Conservation (phyloP, 352 stramenopile species). For the Phytophthora sojae region DNA sequence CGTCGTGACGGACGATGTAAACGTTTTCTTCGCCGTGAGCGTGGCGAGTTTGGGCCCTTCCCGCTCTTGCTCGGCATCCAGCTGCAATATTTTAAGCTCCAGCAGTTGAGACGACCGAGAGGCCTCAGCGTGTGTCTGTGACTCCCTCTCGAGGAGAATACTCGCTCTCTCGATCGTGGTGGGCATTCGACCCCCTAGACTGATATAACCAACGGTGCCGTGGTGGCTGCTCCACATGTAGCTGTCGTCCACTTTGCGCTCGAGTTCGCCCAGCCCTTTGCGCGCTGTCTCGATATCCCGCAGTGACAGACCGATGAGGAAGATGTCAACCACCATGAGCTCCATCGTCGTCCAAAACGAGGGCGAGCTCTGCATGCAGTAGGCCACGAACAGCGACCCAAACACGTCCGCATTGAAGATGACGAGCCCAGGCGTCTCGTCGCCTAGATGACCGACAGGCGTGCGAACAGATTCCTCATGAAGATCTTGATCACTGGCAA, state of each 20-base stretch:
- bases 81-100: background rate
- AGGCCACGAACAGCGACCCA: constrained; percentile 1
- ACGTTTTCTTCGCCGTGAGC: background rate
- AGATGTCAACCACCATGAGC: constrained; percentile 20
- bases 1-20: background rate
- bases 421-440: background rate
- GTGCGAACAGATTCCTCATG: background rate
- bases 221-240: background rate
- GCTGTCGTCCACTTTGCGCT: background rate
- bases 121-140: background rate
- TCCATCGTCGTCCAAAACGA: constrained; percentile 1
- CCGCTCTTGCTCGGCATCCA: background rate
- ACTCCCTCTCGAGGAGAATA: background rate
- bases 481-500: background rate
- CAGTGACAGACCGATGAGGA: constrained; percentile 1
- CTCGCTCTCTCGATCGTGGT: background rate
- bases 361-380: constrained; percentile 7
- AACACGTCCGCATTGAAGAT: constrained; percentile 1
- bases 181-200: background rate
- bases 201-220: background rate
- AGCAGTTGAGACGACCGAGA: background rate
- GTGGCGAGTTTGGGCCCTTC: background rate
- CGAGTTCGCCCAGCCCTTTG: background rate
- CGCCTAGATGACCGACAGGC: background rate
- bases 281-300: constrained; percentile 7